Percentiles rank a stretch among this genome's conserved stretches.
Evolutionary conservation across 2,329 filamentous ascomycete genomes (phyloP).

Genomic region (Penicillium sp.): DNA sequence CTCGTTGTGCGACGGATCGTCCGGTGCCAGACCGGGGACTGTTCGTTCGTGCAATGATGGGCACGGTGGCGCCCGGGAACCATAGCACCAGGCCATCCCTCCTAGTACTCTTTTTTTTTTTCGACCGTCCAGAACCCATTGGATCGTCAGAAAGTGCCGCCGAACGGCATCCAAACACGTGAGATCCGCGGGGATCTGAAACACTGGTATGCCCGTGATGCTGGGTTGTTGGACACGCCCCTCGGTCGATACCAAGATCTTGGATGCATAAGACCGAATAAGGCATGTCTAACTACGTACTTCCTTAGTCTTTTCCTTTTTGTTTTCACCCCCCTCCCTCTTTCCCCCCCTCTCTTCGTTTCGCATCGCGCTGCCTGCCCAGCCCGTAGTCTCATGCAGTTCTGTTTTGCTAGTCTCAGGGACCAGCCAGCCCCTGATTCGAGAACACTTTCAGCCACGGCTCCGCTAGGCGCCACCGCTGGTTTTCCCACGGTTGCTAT

Average conservation of each 20-base stretch:
- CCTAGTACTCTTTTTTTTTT: background rate
- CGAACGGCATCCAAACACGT: conserved; percentile 24
- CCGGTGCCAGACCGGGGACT: background rate
- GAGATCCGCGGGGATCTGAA: conserved; percentile 30
- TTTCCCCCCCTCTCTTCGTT: background rate
- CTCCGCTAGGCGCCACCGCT: conserved; percentile 20
- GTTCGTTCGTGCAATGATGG: conserved; percentile 5
- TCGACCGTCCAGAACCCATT: conserved; percentile 4
- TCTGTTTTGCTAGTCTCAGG: background rate
- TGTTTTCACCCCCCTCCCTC: background rate
- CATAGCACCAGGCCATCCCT: background rate
- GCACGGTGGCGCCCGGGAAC: conserved; percentile 18
- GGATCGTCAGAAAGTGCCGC: conserved; percentile 26
- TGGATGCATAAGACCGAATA: background rate
- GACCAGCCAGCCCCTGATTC: conserved; percentile 23
- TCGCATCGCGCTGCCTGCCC: background rate
- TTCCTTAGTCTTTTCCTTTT: background rate
- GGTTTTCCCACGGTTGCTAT: conserved; percentile 22
- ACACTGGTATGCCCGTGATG: conserved; percentile 17
- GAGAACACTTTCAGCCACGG: conserved; percentile 16
- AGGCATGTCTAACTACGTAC: background rate
- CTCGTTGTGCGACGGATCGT: background rate
- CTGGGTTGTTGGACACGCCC: background rate
- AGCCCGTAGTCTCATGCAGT: background rate
- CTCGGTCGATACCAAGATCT: background rate